A percentile compares a stretch with the other conserved stretches of the same genome.
Evolutionary conservation across 164 flowering plant species (phyloP).

Genomic region (Berberis vulgaris): DNA sequence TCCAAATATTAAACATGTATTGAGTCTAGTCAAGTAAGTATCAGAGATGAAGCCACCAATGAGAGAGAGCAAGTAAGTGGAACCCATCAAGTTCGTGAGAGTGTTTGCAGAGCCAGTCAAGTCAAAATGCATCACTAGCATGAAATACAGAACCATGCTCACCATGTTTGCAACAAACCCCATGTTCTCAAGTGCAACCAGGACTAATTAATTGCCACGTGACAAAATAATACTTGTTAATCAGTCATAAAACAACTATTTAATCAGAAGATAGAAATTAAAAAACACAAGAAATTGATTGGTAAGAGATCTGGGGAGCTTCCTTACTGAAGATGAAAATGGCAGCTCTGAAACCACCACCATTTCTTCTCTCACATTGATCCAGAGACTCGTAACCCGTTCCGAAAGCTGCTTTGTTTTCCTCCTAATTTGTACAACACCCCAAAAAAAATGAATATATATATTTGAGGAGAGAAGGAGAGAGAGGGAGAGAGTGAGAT

Average conservation of each 20-base stretch:
- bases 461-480: not conserved
- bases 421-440: conserved; percentile 3
- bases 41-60: conserved; percentile 64
- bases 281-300: not conserved
- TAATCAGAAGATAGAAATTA: not conserved
- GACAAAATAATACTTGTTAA: not conserved
- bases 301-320: not conserved
- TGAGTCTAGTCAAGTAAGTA: conserved; percentile 36
- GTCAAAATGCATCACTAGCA: conserved; percentile 33
- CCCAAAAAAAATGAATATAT: not conserved
- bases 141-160: conserved; percentile 42
- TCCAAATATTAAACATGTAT: conserved; percentile 41
- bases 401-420: conserved; percentile 8
- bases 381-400: conserved; percentile 13
- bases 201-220: conserved; percentile 12
- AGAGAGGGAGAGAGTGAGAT: not conserved
- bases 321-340: conserved; percentile 35
- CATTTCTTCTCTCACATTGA: conserved; percentile 11
- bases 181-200: conserved; percentile 45
- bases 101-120: conserved; percentile 38
- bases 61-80: conserved; percentile 45
- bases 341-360: conserved; percentile 44
- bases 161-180: conserved; percentile 56
- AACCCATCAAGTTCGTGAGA: conserved; percentile 51
- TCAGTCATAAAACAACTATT: not conserved